phyloP scores from a whole-genome alignment of 805 yeast genomes.

The Candida adriatica region DNA sequence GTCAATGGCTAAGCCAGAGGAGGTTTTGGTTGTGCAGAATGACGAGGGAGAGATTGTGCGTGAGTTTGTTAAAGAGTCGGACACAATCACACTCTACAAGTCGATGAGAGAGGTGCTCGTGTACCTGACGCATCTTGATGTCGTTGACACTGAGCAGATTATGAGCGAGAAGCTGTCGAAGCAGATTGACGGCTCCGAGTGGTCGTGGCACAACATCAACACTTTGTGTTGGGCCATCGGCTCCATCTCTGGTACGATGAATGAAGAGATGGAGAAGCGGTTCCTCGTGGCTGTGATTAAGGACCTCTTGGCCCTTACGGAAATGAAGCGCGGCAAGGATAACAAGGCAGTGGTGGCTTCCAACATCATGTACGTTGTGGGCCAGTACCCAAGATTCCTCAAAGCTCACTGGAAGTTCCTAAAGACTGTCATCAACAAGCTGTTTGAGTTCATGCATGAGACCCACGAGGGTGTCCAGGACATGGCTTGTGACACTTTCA shows the following conservation, averaged over 20 bases:
- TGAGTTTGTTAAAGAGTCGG: constrained; percentile 94
- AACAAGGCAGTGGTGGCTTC: constrained; percentile 99
- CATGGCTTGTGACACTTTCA: constrained; percentile 99
- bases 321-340: constrained; percentile 94
- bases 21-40: constrained; percentile 91
- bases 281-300: constrained; percentile 90
- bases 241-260: constrained; percentile 97
- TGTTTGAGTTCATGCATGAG: constrained; percentile 99
- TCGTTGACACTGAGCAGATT: constrained; percentile 85
- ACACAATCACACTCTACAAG: constrained; percentile 91
- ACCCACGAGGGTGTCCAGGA: constrained; percentile 99
- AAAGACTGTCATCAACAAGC: constrained; percentile 90
- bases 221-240: constrained; percentile 99
- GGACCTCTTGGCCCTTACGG: constrained; percentile 86
- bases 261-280: constrained; percentile 93
- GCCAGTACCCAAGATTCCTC: constrained; percentile 95
- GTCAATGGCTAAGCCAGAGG: constrained; percentile 98
- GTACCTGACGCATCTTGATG: constrained; percentile 91
- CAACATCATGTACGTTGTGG: constrained; percentile 99
- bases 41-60: constrained; percentile 99
- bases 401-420: constrained; percentile 98
- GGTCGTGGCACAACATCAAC: constrained; percentile 99
- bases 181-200: constrained; percentile 93
- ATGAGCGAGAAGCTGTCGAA: constrained; percentile 88
- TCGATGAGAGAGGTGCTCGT: constrained; percentile 94